Evolutionary conservation across 75 land plant species (phyloP).

Genomic region (Selaginella tamariscina): DNA sequence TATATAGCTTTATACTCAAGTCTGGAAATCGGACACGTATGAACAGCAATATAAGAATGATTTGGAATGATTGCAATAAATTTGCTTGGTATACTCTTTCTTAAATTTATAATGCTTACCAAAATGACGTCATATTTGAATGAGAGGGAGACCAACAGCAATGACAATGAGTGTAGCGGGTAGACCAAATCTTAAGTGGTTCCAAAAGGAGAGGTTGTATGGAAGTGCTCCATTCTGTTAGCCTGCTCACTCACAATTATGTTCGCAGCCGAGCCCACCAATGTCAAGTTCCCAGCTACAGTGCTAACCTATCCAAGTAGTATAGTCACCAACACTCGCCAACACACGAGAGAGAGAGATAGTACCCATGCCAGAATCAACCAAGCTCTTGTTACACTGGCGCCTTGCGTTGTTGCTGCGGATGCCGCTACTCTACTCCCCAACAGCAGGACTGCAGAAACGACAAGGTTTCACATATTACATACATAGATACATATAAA

Average conservation of each 20-base stretch:
- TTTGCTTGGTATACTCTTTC: too few relatives aligned
- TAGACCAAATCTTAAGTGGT: constrained; percentile 64
- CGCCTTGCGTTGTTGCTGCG: constrained; percentile 35
- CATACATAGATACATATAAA: not conserved
- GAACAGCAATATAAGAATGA: too few relatives aligned
- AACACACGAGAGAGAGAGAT: too few relatives aligned
- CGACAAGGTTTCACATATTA: not conserved
- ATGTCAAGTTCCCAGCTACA: constrained; percentile 76
- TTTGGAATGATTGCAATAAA: too few relatives aligned
- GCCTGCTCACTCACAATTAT: constrained; percentile 86
- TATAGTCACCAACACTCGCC: too few relatives aligned
- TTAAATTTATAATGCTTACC: too few relatives aligned
- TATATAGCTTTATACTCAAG: too few relatives aligned
- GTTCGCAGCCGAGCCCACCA: constrained; percentile 86
- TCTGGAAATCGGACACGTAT: too few relatives aligned
- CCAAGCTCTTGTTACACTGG: constrained; percentile 58
- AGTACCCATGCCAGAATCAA: constrained; percentile 84
- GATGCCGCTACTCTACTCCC: constrained; percentile 75
- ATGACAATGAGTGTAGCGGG: constrained; percentile 66
- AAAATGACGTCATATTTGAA: not conserved
- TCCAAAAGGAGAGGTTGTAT: constrained; percentile 59
- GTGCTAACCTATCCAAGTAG: too few relatives aligned
- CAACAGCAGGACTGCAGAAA: constrained; percentile 47
- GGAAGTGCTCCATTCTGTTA: constrained; percentile 23
- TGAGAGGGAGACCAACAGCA: constrained; percentile 46